Evolutionary conservation across 768 basidiomycete species (phyloP).

Genomic region (Pleurotus citrinopileatus): DNA sequence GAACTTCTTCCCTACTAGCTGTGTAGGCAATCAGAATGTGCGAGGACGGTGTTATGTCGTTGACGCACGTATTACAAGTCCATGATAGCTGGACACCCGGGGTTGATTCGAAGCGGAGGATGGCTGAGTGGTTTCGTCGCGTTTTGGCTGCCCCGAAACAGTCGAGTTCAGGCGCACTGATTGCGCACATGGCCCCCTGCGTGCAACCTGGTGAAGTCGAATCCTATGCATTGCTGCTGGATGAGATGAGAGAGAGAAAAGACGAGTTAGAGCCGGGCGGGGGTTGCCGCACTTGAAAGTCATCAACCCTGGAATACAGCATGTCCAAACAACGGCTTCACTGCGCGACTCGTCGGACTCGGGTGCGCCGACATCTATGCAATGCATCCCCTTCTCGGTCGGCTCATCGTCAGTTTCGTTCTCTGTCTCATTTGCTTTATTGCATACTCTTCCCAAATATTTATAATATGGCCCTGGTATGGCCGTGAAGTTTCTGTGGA

Average conservation of each 20-base stretch:
- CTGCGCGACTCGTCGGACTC: neutral
- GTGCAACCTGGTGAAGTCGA: neutral
- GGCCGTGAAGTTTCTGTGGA: conserved; percentile 71
- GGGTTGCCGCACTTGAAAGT: too few species aligned
- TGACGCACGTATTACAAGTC: conserved; percentile 6
- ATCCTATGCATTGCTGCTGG: neutral
- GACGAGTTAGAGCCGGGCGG: too few species aligned
- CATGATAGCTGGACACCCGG: conserved; percentile 4
- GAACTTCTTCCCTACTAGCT: conserved; percentile 7
- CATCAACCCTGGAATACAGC: neutral
- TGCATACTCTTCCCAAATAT: conserved; percentile 84
- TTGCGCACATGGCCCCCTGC: conserved; percentile 1
- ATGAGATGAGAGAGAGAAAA: neutral
- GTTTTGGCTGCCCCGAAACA: neutral
- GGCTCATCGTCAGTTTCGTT: conserved; percentile 66
- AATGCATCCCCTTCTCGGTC: conserved; percentile 49
- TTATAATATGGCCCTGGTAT: conserved; percentile 93
- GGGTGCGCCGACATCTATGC: neutral
- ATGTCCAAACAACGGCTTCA: neutral
- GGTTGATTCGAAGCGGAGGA: neutral
- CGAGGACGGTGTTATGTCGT: neutral
- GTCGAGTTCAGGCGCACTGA: conserved; percentile 2
- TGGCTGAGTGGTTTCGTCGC: neutral
- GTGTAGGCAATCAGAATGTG: neutral
- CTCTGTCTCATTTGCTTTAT: conserved; percentile 81